Evolutionary conservation across 805 yeast species (phyloP), one percentile per base, ranked within the genome.

Genomic region (Yarrowia deformans): DNA sequence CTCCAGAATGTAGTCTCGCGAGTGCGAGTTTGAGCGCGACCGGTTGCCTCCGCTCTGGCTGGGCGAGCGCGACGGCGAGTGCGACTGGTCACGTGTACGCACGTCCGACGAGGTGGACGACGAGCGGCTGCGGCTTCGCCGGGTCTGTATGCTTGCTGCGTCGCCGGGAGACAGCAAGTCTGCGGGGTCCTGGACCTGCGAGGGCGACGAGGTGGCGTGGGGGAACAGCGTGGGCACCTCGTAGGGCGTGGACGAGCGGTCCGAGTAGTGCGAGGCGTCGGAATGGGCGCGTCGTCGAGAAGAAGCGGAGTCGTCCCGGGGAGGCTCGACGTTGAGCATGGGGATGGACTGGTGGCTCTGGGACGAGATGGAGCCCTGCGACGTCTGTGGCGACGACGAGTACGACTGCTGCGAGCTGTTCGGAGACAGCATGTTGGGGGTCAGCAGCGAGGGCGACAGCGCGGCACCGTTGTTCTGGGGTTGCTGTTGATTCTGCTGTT

Each of bases 1-100:
- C 73, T 87, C 91, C 23, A 88, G 78, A 82, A 88, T 84, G 74
- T 88, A 85, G 72, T 88, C 89, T 45, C 89, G 45, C 71, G 70
- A 19, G 71, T 67, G 45, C 19, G 70, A 16, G 34, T 32, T 23
- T 67, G 75, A 19, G 56, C 73, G 35, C 34, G 69, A 40, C 1
- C 68, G 42, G 46, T 49, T 50, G 19, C 60, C 46, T 5, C 50
- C 32, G 7, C 37, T 18, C 8, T 43, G 35, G 18, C 45, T 42
- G 12, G 69, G 61, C 9, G 68, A 63, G 5, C 56, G 35, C 8
- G 68, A 63, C 8, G 56, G 68, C 19, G 68, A 63, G 14, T 37
- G 68, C 7, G 56, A 48, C 52, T 40, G 48, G 23, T 56, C 56
- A 1, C 42, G 67, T 0, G 35, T 8, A 32, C 37, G 48, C n/a